These are phyloP conservation scores for Neltuma alba DNA, from an alignment of 306 rosid genomes.

Conservation along the genomic window DNA sequence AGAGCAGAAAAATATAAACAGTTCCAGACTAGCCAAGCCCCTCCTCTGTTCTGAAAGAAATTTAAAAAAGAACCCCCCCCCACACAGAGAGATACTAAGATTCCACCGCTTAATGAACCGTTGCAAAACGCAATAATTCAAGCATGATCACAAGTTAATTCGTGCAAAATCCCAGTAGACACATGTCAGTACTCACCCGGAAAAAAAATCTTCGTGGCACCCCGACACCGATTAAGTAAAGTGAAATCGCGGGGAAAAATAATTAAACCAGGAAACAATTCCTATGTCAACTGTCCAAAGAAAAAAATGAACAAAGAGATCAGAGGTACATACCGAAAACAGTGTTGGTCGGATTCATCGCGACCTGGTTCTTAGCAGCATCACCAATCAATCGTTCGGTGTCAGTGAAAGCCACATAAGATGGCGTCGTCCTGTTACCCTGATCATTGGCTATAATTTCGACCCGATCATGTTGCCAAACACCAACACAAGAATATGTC, in stretches of 20 bases:
- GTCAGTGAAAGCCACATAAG: slow-evolving; percentile 61
- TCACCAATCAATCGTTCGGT: slow-evolving; percentile 37
- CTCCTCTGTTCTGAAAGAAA: neutral
- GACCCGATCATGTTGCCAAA: slow-evolving; percentile 63
- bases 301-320: too few relatives aligned
- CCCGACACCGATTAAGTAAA: neutral
- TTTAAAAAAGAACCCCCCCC: neutral
- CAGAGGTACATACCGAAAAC: slow-evolving; percentile 48
- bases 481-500: slow-evolving; percentile 55
- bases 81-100: too few relatives aligned
- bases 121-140: neutral
- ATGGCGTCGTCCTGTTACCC: slow-evolving; percentile 62
- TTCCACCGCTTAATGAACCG: neutral
- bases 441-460: slow-evolving; percentile 65
- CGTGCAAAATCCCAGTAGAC: neutral
- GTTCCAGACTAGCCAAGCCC: neutral
- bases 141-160: neutral
- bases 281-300: neutral
- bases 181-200: neutral
- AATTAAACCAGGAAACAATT: neutral
- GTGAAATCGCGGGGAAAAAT: neutral
- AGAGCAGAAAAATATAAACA: neutral
- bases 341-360: slow-evolving; percentile 60
- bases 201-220: neutral
- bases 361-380: slow-evolving; percentile 61